Evolutionary conservation across 371 early-diverging fungal genomes (phyloP), one percentile per base, ranked within the genome.

Genomic region (Apophysomyces ossiformis): DNA sequence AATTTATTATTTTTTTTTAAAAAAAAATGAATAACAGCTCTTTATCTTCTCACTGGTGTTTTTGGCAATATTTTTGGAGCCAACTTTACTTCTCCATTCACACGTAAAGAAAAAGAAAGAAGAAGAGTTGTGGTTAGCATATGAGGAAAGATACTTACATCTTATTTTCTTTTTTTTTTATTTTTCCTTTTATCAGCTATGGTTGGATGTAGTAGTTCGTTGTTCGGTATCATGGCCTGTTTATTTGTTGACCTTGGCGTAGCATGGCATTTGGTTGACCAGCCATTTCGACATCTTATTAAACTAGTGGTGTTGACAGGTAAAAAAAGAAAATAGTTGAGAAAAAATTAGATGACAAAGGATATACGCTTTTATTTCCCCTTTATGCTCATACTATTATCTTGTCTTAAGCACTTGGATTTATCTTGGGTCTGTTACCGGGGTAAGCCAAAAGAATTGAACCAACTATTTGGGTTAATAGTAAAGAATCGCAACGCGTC

Each of bases 211-310:
- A 89, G 91, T 38, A 89, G 91, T 5, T 78, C 91, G 2, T 64
- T 92, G 8, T 91, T 89, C 75, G 94, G 79, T 37, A 64, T 94
- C 43, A 71, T 92, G 60, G 92, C 87, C 8, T 85, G 88, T 58
- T 71, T 89, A 7, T 69, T 91, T 7, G 71, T 93, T 54, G 92
- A 94, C 59, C 77, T 92, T 8, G 43, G 89, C 35, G 84, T 87
- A 60, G 86, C 89, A 73, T 93, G 93, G 93, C 74, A 68, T 2
- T 59, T 87, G 8, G 72, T 90, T 16, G 56, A 70, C 9, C 72
- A 80, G 3, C 94, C 93, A 21, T 75, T 78, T 63, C 78, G 76
- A 63, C 89, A 91, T 67, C 78, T 92, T 15, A 65, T 83, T 65
- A 90, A 90, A 26, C 39, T 72, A 3, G 38, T 58, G 16, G 59